Evolutionary conservation across 202 grass and related monocot species (phyloP).

Genomic region (Digitaria exilis): DNA sequence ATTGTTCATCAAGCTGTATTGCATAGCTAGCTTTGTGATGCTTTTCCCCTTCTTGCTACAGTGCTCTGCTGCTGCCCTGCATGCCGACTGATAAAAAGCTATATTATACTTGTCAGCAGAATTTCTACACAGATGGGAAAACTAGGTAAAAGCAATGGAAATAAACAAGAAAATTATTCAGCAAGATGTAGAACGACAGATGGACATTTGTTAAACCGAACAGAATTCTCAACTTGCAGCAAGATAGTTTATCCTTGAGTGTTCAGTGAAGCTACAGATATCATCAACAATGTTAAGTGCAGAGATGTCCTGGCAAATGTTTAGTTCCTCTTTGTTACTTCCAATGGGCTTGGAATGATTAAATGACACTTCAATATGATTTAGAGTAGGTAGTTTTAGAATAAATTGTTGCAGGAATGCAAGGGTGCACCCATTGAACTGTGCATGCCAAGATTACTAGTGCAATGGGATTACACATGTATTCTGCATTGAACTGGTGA

Average conservation of each 20-base stretch:
- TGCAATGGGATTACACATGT: neutral
- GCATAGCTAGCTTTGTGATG: conserved; percentile 80
- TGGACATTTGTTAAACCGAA: neutral
- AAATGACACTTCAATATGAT: neutral
- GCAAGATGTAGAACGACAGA: neutral
- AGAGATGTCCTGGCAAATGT: neutral
- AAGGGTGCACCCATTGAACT: neutral
- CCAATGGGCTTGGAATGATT: neutral
- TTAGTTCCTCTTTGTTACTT: neutral
- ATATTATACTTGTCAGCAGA: conserved; percentile 17
- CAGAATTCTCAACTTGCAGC: neutral
- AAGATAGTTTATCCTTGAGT: neutral
- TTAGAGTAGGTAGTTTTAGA: neutral
- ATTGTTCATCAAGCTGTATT: conserved; percentile 89
- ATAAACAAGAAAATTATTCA: neutral
- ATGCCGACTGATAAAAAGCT: conserved; percentile 60
- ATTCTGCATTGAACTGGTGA: neutral
- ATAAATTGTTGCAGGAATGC: neutral
- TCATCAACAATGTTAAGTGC: neutral
- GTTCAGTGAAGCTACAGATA: neutral
- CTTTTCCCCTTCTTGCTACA: conserved; percentile 76
- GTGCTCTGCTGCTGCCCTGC: conserved; percentile 71
- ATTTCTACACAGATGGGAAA: conserved; percentile 20
- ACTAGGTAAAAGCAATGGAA: neutral
- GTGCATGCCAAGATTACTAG: neutral